Evolutionary conservation across 2,329 filamentous ascomycete species (phyloP).

Genomic region (Mariannaea sp.): DNA sequence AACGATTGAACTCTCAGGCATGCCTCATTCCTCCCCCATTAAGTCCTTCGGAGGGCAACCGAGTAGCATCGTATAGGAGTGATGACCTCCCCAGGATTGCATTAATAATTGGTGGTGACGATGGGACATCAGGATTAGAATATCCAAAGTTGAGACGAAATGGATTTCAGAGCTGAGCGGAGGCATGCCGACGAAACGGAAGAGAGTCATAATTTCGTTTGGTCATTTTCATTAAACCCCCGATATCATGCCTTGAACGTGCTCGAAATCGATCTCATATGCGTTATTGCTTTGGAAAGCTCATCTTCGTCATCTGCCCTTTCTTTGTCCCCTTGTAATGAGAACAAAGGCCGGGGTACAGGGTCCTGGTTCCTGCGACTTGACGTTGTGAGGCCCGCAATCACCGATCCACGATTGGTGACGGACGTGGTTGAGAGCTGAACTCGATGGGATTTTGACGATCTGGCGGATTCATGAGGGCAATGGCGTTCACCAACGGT

Average conservation of each 20-base stretch:
- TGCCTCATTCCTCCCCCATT: no score
- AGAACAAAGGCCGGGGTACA: constrained; percentile 39
- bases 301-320: constrained; percentile 39
- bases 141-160: no score
- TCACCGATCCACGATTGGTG: constrained; percentile 18
- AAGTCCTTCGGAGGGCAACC: no score
- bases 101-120: background rate
- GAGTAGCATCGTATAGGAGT: no score
- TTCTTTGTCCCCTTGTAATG: constrained; percentile 25
- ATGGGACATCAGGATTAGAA: no score
- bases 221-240: constrained; percentile 2
- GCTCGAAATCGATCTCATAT: constrained; percentile 41
- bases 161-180: no score
- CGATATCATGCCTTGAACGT: constrained; percentile 35
- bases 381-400: constrained; percentile 31
- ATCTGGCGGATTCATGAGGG: constrained; percentile 45
- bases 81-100: no score
- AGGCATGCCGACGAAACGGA: background rate
- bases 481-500: constrained; percentile 59
- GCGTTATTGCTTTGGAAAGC: constrained; percentile 37
- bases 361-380: constrained; percentile 29
- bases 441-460: constrained; percentile 23
- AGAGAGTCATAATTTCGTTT: background rate
- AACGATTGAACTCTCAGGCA: no score
- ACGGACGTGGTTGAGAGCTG: constrained; percentile 8